Evolutionary conservation across 1,284 basidiomycete genomes (phyloP), one percentile per base, ranked within the genome.

Genomic region (Schizophyllum amplum): DNA sequence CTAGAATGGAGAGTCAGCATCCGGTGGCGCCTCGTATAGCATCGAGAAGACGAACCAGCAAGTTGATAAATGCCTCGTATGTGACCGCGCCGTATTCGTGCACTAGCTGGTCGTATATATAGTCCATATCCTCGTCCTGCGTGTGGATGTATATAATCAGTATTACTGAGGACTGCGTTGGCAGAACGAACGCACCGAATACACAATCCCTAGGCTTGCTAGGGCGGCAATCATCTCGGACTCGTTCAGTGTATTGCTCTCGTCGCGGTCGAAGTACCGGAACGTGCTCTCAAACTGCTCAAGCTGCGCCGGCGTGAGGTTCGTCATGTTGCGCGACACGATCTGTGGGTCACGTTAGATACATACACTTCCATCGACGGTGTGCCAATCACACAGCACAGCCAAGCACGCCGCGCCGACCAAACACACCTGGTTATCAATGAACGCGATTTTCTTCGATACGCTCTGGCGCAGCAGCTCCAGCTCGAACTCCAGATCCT

Each of bases 231-330:
- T 84, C 79, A 98, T 90, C 71, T 98, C 94, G 1, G 91, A 82
- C 56, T 90, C 73, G 57, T 82, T 85, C 33, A 99, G 82, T 0
- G 89, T 92, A 70, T 98, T 97, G 52, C 87, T 85, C 64, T 92
- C 90, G 65, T 98, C 94, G 63, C 87, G 87, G 71, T 98, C 95
- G 68, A 99, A 99, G 73, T 98, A 95, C 57, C 96, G 84, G 83
- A 98, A 99, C 1, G 95, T 97, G 66, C 88, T 86, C 70, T 98
- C 95, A 64, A 98, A 98, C 68, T 98, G 95, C 70, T 98, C 95
- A 23, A 98, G 78, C 69, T 98, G 94, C 2, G 94, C 94, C 0
- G 97, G 94, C 0, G 95, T 97, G 61, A 98, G 72, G 67, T 94
- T 94, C 24, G 91, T 90, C 82, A 92, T 87, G 61, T 92, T 92